Conservation (phyloP, 805 yeast species). For the Zygoascus tannicola region DNA sequence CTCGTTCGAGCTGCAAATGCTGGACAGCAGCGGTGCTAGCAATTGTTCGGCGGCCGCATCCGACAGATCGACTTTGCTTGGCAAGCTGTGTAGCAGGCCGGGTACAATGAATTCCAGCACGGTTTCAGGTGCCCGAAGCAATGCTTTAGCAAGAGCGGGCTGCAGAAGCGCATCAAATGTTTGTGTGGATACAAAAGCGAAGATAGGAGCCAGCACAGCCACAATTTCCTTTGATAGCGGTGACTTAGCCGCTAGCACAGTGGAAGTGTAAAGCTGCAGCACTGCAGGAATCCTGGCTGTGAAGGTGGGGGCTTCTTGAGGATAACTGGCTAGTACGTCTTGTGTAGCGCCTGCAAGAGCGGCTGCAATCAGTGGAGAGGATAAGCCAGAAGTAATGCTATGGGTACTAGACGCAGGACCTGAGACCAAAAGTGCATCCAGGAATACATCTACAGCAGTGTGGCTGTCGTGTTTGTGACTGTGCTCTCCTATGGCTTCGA, state of each 20-base stretch:
- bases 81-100: slow-evolving; percentile 34
- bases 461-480: background rate
- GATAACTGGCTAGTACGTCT: slow-evolving; percentile 18
- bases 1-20: slow-evolving; percentile 64
- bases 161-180: slow-evolving; percentile 34
- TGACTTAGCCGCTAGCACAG: slow-evolving; percentile 24
- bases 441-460: background rate
- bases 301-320: slow-evolving; percentile 15
- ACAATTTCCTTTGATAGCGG: slow-evolving; percentile 17
- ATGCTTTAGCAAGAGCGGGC: slow-evolving; percentile 63
- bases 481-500: background rate
- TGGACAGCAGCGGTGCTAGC: slow-evolving; percentile 41
- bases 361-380: background rate
- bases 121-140: slow-evolving; percentile 69
- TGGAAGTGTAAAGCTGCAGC: slow-evolving; percentile 20
- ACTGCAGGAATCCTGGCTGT: slow-evolving; percentile 13
- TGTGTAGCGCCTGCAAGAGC: slow-evolving; percentile 25
- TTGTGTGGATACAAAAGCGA: slow-evolving; percentile 34
- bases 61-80: slow-evolving; percentile 35
- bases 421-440: background rate
- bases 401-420: no score
- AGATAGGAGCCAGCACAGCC: slow-evolving; percentile 34
- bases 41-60: slow-evolving; percentile 37
- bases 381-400: background rate
- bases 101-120: slow-evolving; percentile 50